These are phyloP conservation scores for Suillus sp. DNA, from an alignment of 768 basidiomycete genomes.

Conservation along the genomic window DNA sequence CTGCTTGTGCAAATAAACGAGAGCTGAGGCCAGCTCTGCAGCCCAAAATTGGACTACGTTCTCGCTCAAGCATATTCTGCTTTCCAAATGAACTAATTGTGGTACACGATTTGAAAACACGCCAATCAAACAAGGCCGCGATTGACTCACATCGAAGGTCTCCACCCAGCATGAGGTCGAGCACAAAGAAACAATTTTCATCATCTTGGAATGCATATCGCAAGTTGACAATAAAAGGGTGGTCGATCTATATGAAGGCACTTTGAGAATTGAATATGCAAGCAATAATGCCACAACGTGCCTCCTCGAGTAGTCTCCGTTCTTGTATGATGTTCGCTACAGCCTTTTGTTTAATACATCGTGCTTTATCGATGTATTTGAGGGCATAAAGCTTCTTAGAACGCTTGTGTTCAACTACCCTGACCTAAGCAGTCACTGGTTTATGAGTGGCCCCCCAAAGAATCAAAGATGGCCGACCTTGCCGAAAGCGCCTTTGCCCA, in stretches of 20 bases:
- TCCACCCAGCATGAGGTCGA: slow-evolving; percentile 96
- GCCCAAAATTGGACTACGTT: slow-evolving; percentile 83
- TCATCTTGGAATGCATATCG: slow-evolving; percentile 98
- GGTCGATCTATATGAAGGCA: slow-evolving; percentile 63
- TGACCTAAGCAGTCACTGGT: slow-evolving; percentile 59
- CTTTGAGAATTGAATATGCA: slow-evolving; percentile 17
- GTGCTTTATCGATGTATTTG: slow-evolving; percentile 97
- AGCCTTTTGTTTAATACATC: slow-evolving; percentile 88
- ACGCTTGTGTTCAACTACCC: slow-evolving; percentile 95
- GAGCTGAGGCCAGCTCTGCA: slow-evolving; percentile 80
- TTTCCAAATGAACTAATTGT: slow-evolving; percentile 78
- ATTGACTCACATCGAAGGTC: slow-evolving; percentile 80
- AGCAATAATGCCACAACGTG: slow-evolving; percentile 31
- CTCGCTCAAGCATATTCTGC: slow-evolving; percentile 66
- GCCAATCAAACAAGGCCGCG: slow-evolving; percentile 7
- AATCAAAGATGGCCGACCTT: slow-evolving; percentile 58
- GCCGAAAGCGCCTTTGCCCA: slow-evolving; percentile 98
- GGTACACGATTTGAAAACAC: slow-evolving; percentile 5
- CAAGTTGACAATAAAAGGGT: slow-evolving; percentile 86
- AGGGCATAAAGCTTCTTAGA: slow-evolving; percentile 91
- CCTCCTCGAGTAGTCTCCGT: slow-evolving; percentile 90
- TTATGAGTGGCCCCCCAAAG: slow-evolving; percentile 13
- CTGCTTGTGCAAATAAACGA: slow-evolving; percentile 89
- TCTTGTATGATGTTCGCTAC: slow-evolving; percentile 95
- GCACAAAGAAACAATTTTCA: slow-evolving; percentile 95